Evolutionary conservation across 176 grass and related monocot species (phyloP).

Genomic region (Musa itinerans): DNA sequence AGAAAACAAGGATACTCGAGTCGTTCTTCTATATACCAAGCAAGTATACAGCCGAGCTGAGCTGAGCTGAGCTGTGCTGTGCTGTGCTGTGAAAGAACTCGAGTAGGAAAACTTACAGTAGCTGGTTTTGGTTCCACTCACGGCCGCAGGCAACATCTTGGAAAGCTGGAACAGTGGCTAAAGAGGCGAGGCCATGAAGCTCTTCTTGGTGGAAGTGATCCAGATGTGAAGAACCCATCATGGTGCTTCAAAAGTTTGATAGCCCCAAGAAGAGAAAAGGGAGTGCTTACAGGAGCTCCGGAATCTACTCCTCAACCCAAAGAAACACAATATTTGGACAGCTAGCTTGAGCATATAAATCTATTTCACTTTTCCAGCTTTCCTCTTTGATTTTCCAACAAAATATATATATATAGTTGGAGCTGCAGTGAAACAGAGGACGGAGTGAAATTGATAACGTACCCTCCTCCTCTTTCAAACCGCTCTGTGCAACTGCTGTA

Average conservation of each 20-base stretch:
- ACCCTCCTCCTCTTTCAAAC: background rate
- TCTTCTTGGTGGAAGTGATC: conserved; percentile 34
- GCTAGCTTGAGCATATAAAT: background rate
- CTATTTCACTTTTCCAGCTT: conserved; percentile 1
- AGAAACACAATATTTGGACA: background rate
- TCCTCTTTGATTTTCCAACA: conserved; percentile 4
- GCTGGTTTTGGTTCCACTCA: conserved; percentile 35
- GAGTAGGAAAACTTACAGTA: conserved; percentile 15
- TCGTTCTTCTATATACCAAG: too few species aligned
- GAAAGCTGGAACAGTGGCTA: conserved; percentile 14
- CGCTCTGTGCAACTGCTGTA: background rate
- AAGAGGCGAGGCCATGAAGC: conserved; percentile 17
- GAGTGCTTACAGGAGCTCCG: background rate
- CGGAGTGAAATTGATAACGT: background rate
- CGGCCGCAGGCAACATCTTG: conserved; percentile 5
- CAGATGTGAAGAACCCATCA: conserved; percentile 38
- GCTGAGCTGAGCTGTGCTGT: too few species aligned
- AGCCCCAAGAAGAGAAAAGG: conserved; percentile 29
- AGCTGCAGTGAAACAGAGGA: background rate
- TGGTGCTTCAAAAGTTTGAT: conserved; percentile 20
- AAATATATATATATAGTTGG: too few species aligned
- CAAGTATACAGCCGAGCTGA: too few species aligned
- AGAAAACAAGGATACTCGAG: conserved; percentile 1
- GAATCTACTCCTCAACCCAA: background rate
- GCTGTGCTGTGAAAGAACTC: too few species aligned